These are phyloP conservation scores for Dactylonectria macrodidyma DNA, from an alignment of 2,329 filamentous ascomycete genomes.

Conservation along the genomic window DNA sequence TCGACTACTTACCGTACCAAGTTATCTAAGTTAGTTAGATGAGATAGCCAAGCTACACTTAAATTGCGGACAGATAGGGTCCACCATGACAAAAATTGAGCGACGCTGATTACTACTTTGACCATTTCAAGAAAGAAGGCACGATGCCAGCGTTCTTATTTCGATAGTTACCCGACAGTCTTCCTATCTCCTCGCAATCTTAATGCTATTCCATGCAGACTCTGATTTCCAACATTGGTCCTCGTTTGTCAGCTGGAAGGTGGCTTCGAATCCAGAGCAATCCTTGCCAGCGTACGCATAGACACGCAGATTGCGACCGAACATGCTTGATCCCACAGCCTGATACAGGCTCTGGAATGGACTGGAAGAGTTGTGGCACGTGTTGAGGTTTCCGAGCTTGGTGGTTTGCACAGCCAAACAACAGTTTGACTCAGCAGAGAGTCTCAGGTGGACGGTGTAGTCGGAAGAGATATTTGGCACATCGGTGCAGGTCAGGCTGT, in stretches of 20 bases:
- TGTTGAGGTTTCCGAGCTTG: conserved; percentile 13
- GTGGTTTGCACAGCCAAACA: conserved; percentile 9
- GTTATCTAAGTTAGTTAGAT: too few species aligned
- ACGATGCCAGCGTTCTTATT: too few species aligned
- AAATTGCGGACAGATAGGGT: too few species aligned
- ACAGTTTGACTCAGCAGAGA: conserved; percentile 11
- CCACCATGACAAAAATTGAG: too few species aligned
- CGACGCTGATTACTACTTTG: too few species aligned
- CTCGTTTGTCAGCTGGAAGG: conserved; percentile 16
- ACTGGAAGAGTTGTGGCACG: conserved; percentile 9
- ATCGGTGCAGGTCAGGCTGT: not conserved
- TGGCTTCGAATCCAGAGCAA: not conserved
- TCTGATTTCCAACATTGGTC: conserved; percentile 3
- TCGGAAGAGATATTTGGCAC: not conserved
- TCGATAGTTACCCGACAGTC: too few species aligned
- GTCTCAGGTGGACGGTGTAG: not conserved
- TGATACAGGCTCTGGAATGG: conserved; percentile 7
- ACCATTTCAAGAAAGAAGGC: too few species aligned
- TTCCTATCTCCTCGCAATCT: not conserved
- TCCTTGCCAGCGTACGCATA: conserved; percentile 8
- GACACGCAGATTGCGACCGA: conserved; percentile 3
- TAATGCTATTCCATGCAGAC: conserved; percentile 16
- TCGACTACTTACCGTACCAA: too few species aligned
- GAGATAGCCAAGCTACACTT: too few species aligned
- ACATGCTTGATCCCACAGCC: conserved; percentile 7